A percentile compares a stretch with the other conserved stretches of the same genome.
Evolutionary conservation across 345 rosid genomes (phyloP).

Genomic region (Lepidium sativum): DNA sequence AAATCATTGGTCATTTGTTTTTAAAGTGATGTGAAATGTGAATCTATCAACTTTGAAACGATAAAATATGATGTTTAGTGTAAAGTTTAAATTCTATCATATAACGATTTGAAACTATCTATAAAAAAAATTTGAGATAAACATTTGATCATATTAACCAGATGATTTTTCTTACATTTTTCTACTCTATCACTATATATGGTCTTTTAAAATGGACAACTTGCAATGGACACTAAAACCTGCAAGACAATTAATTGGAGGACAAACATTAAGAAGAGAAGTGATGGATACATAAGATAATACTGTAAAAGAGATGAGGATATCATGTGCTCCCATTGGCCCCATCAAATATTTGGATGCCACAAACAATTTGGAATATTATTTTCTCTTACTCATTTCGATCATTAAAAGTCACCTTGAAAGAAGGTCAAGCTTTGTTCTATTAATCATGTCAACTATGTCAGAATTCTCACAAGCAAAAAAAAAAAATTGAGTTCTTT

Average conservation of each 20-base stretch:
- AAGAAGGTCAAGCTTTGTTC: no score
- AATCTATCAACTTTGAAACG: neutral
- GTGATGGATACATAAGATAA: neutral
- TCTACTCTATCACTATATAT: neutral
- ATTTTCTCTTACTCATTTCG: no score
- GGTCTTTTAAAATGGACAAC: neutral
- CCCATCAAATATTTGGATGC: slow-evolving; percentile 21
- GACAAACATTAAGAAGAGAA: neutral
- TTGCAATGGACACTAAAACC: neutral
- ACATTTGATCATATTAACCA: no score
- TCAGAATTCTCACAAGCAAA: no score
- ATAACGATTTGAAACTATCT: no score
- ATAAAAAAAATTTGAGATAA: no score
- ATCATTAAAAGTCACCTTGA: no score
- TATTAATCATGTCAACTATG: no score
- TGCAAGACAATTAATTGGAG: neutral
- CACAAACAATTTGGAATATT: no score
- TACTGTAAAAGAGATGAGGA: neutral
- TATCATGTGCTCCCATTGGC: slow-evolving; percentile 14
- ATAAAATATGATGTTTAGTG: no score
- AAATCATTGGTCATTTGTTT: neutral
- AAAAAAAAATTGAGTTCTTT: no score
- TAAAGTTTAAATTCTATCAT: no score
- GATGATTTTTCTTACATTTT: neutral
- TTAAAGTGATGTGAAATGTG: neutral